Percentiles rank a stretch among this genome's conserved stretches.
Evolutionary conservation across 257 asterid species (phyloP).

Genomic region (Solanum appendiculatum): DNA sequence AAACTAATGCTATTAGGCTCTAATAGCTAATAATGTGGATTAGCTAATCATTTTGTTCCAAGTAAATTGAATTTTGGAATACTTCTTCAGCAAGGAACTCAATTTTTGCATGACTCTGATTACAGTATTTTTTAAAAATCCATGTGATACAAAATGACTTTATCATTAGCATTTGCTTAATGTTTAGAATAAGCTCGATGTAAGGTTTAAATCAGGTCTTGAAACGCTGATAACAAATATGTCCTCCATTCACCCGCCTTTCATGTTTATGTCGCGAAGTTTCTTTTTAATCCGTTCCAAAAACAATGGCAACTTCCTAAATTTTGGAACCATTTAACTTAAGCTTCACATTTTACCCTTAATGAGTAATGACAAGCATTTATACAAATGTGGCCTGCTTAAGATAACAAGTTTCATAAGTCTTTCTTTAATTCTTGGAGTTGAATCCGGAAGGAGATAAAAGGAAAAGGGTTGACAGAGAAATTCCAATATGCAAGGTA

Average conservation of each 20-base stretch:
- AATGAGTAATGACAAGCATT: not conserved
- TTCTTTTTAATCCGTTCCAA: not conserved
- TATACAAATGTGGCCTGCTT: not conserved
- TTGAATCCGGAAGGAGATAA: not conserved
- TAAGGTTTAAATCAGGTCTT: not conserved
- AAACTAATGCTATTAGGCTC: not conserved
- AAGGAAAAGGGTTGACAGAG: not conserved
- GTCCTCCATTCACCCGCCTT: not conserved
- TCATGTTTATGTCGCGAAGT: not conserved
- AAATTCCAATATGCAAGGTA: not conserved
- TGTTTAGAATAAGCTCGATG: not conserved
- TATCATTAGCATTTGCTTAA: not conserved
- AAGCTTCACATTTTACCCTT: not conserved
- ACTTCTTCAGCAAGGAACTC: not conserved
- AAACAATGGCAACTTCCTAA: not conserved
- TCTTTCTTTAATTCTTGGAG: not conserved
- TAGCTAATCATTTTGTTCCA: not conserved
- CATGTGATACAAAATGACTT: not conserved
- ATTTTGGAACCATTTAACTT: not conserved
- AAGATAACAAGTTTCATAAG: not conserved
- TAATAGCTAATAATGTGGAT: not conserved
- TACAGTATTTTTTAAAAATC: not conserved
- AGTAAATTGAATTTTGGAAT: not conserved
- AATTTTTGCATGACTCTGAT: not conserved
- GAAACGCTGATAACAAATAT: not conserved